A percentile compares a stretch with the other conserved stretches of the same genome.
phyloP scores from a whole-genome alignment of 208 protist species.

The Trypanosoma caninum region DNA sequence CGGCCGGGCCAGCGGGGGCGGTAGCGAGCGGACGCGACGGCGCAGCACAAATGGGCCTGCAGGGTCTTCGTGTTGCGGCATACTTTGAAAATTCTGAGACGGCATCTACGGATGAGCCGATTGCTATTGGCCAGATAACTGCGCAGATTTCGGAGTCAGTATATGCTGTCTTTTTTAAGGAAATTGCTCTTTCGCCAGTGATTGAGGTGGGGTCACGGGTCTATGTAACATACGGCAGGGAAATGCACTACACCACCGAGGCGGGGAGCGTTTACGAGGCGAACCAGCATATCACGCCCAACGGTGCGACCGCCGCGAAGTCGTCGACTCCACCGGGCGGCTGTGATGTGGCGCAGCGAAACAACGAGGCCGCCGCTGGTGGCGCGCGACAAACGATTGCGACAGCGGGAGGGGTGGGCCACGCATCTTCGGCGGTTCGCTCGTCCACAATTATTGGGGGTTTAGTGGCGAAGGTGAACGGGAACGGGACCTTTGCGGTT shows the following conservation, averaged over 20 bases:
- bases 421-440: constrained; percentile 1
- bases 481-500: constrained; percentile 70
- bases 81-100: constrained; percentile 38
- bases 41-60: constrained; percentile 39
- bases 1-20: not conserved
- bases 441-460: constrained; percentile 46
- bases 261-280: not conserved
- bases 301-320: too few relatives aligned
- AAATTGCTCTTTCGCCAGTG: constrained; percentile 60
- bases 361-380: not conserved
- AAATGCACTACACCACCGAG: not conserved
- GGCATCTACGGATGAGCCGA: constrained; percentile 63
- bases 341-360: not conserved
- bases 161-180: constrained; percentile 63
- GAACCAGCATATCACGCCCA: not conserved
- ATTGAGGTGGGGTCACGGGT: constrained; percentile 79
- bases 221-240: constrained; percentile 51
- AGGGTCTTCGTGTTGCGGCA: constrained; percentile 51
- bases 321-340: too few relatives aligned
- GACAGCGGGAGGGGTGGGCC: not conserved
- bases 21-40: constrained; percentile 15
- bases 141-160: constrained; percentile 67
- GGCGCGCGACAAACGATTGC: not conserved
- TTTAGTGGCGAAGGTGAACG: constrained; percentile 74
- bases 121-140: constrained; percentile 74